phyloP scores from a whole-genome alignment of 2,329 filamentous ascomycete species.

The Leptographium radiaticola region DNA sequence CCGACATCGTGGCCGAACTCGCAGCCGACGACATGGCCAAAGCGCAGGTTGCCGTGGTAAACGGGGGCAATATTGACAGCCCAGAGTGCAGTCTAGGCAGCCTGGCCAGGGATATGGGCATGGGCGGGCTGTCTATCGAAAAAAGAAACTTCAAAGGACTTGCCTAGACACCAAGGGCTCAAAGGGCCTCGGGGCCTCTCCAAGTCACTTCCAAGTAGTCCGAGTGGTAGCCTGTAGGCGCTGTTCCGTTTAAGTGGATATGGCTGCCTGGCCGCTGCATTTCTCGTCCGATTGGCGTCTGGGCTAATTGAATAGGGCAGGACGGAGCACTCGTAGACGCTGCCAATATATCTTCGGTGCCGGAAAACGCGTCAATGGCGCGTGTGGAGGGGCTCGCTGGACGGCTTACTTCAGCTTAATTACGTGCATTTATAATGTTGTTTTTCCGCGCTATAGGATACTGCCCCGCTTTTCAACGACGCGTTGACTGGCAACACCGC shows the following conservation, averaged over 20 bases:
- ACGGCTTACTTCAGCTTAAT: background rate
- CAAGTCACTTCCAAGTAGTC: background rate
- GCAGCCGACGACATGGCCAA: constrained; percentile 10
- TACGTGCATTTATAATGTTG: background rate
- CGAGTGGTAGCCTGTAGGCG: too few relatives aligned
- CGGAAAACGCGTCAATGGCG: background rate
- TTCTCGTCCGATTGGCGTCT: background rate
- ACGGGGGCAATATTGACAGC: background rate
- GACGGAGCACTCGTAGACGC: background rate
- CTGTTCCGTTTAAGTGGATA: background rate
- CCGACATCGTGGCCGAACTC: constrained; percentile 7
- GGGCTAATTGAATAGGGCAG: background rate
- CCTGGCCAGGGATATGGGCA: constrained; percentile 6
- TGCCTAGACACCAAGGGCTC: background rate
- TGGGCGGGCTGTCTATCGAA: background rate
- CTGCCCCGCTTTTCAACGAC: constrained; percentile 9
- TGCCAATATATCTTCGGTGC: too few relatives aligned
- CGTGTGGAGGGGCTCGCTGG: constrained; percentile 2
- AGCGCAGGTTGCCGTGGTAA: constrained; percentile 5
- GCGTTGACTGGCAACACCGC: constrained; percentile 8
- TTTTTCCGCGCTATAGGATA: constrained; percentile 3
- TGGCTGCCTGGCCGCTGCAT: background rate
- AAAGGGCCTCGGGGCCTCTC: background rate
- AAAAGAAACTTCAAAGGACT: background rate
- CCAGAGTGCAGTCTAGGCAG: constrained; percentile 3